Evolutionary conservation across 768 basidiomycete genomes (phyloP), one percentile per base, ranked within the genome.

Genomic region (Cystobasidium tubakii): DNA sequence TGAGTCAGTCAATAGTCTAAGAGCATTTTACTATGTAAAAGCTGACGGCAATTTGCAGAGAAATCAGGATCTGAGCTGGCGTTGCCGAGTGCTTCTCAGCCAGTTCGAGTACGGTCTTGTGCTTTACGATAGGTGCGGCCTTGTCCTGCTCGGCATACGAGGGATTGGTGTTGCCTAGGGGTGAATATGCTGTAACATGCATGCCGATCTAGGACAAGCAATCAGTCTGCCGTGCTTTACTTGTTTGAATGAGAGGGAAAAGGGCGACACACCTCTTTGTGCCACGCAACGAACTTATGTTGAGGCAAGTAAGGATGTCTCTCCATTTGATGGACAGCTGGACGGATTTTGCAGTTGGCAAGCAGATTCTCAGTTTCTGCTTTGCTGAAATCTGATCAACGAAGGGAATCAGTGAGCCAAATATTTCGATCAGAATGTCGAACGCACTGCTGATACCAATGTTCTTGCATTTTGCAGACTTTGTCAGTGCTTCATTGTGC

Each of bases 241-340:
- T n/a, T n/a, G n/a, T n/a, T n/a, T n/a, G n/a, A n/a, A n/a, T n/a
- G n/a, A n/a, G n/a, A n/a, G 46, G 21, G 3, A 17, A 19, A 50
- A 50, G 15, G 21, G 4, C 46, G 21, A 12, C 46, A 12, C 57
- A 60, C 57, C 57, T 60, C 57, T 34, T 60, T 60, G 27, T 60
- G 57, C 57, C 57, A 60, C 4, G 57, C 57, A 4, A 60, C 57
- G 27, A 60, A 60, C 33, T 60, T 60, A 23, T 60, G 57, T 34
- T 60, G 57, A 29, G 57, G 57, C 6, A 27, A 31, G 21, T 60
- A 60, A 27, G 57, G 57, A 21, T 60, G 57, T 60, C 57, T 27
- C 23, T 60, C 57, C 27, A 60, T 60, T 21, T 60, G 57, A 60
- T 60, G 57, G 21, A 60, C 57, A 15, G 57, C 57, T 60, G 57